These are phyloP conservation scores for Artemisia tridentata DNA, from an alignment of 129 eudicot genomes.

Conservation along the genomic window DNA sequence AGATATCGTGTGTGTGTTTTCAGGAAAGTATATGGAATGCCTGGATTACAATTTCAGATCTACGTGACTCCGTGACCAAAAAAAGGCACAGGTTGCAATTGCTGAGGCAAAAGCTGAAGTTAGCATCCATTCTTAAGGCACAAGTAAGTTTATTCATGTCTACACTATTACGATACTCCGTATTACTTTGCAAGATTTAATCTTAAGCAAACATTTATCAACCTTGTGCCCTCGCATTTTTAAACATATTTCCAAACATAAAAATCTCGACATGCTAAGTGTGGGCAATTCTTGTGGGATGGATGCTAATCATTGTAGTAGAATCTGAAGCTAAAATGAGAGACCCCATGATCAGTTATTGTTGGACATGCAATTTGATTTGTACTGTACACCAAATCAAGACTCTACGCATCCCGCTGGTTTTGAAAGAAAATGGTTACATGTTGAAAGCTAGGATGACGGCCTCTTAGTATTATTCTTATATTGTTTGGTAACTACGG, in stretches of 20 bases:
- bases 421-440: not conserved
- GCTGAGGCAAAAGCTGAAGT: slow-evolving; percentile 82
- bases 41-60: slow-evolving; percentile 86
- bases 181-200: not conserved
- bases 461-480: not conserved
- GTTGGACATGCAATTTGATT: not conserved
- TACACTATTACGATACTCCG: not conserved
- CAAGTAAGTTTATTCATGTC: slow-evolving; percentile 54
- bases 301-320: not conserved
- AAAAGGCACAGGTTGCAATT: slow-evolving; percentile 81
- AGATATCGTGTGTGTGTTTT: slow-evolving; percentile 1
- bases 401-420: not conserved
- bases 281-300: not conserved
- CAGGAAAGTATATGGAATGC: slow-evolving; percentile 92
- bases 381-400: not conserved
- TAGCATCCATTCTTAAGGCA: slow-evolving; percentile 77
- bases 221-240: too few relatives aligned
- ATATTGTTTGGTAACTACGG: not conserved
- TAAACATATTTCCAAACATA: not conserved
- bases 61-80: slow-evolving; percentile 83
- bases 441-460: slow-evolving; percentile 2
- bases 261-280: slow-evolving; percentile 3
- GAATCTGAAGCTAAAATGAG: not conserved
- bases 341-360: not conserved
- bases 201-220: not conserved